Evolutionary conservation across 352 stramenopile genomes (phyloP).

Genomic region (Phytophthora palmivora): DNA sequence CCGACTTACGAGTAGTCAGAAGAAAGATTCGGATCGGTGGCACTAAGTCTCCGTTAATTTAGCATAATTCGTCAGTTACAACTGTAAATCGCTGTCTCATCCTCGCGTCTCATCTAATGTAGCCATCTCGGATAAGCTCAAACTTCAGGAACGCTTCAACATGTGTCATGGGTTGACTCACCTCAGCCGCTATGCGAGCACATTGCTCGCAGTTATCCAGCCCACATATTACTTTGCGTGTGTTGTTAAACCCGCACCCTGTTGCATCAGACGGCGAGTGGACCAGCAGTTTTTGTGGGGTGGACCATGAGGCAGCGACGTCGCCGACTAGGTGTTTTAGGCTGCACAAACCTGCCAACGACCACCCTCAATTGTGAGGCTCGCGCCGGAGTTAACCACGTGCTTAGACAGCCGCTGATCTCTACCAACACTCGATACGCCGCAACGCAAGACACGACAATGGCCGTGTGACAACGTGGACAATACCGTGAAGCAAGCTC

Average conservation of each 20-base stretch:
- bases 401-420: slow-evolving; percentile 16
- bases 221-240: slow-evolving; percentile 4
- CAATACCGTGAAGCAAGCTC: slow-evolving; percentile 1
- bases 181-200: neutral
- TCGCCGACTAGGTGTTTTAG: slow-evolving; percentile 37
- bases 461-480: slow-evolving; percentile 22
- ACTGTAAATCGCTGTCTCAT: slow-evolving; percentile 5
- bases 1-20: slow-evolving; percentile 9
- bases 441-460: slow-evolving; percentile 13
- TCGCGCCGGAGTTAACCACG: slow-evolving; percentile 9
- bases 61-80: neutral
- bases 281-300: slow-evolving; percentile 2
- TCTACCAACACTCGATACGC: slow-evolving; percentile 7
- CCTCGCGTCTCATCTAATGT: slow-evolving; percentile 26
- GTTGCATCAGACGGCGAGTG: slow-evolving; percentile 5
- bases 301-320: slow-evolving; percentile 39
- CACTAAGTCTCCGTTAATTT: slow-evolving; percentile 1
- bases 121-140: slow-evolving; percentile 32
- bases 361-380: slow-evolving; percentile 33
- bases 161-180: slow-evolving; percentile 26
- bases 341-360: slow-evolving; percentile 44
- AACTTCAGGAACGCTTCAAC: slow-evolving; percentile 35
- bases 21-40: slow-evolving; percentile 12
- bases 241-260: slow-evolving; percentile 8
- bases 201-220: slow-evolving; percentile 4